phyloP scores from a whole-genome alignment of 208 protist genomes.

The Trypanosoma conorhini region DNA sequence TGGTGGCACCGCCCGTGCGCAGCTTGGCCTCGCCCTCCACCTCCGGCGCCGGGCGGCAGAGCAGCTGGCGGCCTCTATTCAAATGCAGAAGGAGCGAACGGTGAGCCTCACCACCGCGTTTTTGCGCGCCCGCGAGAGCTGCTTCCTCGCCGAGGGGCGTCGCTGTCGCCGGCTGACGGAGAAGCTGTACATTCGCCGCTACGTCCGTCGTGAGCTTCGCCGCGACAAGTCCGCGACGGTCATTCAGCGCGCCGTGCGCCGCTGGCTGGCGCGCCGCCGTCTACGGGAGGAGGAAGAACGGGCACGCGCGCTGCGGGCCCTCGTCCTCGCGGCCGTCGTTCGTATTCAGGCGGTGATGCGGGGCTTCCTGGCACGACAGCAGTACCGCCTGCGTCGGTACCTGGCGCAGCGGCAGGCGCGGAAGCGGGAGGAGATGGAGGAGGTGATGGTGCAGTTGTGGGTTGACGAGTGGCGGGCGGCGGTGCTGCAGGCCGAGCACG shows the following conservation, averaged over 20 bases:
- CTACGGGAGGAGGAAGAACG: slow-evolving; percentile 27
- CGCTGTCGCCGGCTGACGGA: slow-evolving; percentile 35
- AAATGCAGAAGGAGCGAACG: slow-evolving; percentile 6
- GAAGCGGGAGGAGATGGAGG: slow-evolving; percentile 54
- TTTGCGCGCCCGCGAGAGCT: slow-evolving; percentile 17
- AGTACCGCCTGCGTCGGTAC: slow-evolving; percentile 19
- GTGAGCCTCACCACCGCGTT: slow-evolving; percentile 8
- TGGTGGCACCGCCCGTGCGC: slow-evolving; percentile 31
- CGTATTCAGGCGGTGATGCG: slow-evolving; percentile 55
- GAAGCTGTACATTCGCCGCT: slow-evolving; percentile 34
- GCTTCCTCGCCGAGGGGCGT: neutral
- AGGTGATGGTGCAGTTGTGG: slow-evolving; percentile 36
- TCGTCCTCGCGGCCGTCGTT: slow-evolving; percentile 22
- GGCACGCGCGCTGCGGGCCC: slow-evolving; percentile 13
- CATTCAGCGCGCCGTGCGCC: slow-evolving; percentile 46
- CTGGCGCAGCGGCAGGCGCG: slow-evolving; percentile 3
- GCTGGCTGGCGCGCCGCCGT: slow-evolving; percentile 24
- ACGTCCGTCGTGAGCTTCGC: slow-evolving; percentile 36
- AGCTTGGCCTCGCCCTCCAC: slow-evolving; percentile 5
- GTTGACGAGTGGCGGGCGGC: slow-evolving; percentile 28
- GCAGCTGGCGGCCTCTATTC: neutral
- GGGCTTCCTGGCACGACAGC: slow-evolving; percentile 22
- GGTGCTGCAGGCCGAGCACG: slow-evolving; percentile 24
- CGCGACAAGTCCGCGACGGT: slow-evolving; percentile 42
- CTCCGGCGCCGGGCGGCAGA: neutral